A percentile compares a stretch with the other conserved stretches of the same genome.
phyloP scores from a whole-genome alignment of 164 flowering plant species.

The Vitis rotundifolia region DNA sequence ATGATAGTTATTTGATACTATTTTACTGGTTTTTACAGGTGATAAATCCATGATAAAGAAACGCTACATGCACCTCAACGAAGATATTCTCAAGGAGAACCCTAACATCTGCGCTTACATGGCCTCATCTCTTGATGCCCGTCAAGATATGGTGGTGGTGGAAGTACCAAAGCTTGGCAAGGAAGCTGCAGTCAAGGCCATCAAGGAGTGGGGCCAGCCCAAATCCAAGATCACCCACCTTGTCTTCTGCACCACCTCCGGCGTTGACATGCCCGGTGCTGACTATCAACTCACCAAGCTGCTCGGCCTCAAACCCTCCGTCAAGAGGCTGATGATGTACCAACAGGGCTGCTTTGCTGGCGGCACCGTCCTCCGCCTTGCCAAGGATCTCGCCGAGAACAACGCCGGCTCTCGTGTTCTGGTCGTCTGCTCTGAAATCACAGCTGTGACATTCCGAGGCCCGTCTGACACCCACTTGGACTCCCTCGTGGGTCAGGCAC shows the following conservation, averaged over 20 bases:
- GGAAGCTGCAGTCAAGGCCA: slow-evolving; percentile 29
- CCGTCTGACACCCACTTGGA: slow-evolving; percentile 32
- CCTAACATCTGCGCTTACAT: slow-evolving; percentile 23
- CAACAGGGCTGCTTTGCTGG: slow-evolving; percentile 15
- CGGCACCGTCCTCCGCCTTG: slow-evolving; percentile 14
- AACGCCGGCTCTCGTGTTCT: slow-evolving; percentile 31
- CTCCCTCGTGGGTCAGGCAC: slow-evolving; percentile 29
- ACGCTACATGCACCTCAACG: slow-evolving; percentile 25
- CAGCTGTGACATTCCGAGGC: slow-evolving; percentile 31
- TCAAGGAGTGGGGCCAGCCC: slow-evolving; percentile 34
- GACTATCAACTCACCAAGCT: slow-evolving; percentile 34
- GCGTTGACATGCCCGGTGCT: slow-evolving; percentile 36
- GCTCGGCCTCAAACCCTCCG: slow-evolving; percentile 34
- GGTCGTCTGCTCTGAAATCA: slow-evolving; percentile 35
- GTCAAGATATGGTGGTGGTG: slow-evolving; percentile 30
- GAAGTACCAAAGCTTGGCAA: slow-evolving; percentile 30
- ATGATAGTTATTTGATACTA: not conserved
- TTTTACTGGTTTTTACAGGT: slow-evolving; percentile 11
- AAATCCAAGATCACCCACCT: slow-evolving; percentile 31
- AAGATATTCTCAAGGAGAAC: slow-evolving; percentile 29
- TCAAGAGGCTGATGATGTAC: slow-evolving; percentile 31
- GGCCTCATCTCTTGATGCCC: slow-evolving; percentile 26
- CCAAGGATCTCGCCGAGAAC: slow-evolving; percentile 36
- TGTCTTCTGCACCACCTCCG: slow-evolving; percentile 31
- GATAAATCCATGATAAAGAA: slow-evolving; percentile 29